Percentiles rank a stretch among this genome's conserved stretches.
phyloP scores from a whole-genome alignment of 805 yeast genomes.

The Cyberlindnera maritima region DNA sequence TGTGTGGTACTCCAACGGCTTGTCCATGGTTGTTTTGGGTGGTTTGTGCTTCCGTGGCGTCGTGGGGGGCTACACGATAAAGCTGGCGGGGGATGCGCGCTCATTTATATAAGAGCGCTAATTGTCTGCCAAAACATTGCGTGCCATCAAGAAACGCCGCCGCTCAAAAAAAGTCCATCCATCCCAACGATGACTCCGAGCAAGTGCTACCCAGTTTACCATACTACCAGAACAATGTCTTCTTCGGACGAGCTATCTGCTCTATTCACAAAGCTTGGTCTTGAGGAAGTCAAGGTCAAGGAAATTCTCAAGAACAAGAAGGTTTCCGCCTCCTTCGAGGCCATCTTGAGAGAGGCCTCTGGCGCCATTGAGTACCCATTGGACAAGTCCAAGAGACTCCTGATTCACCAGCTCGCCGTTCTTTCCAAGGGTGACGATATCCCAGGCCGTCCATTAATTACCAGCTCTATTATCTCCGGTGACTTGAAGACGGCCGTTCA shows the following conservation, averaged over 20 bases:
- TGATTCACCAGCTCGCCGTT: constrained; percentile 77
- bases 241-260: constrained; percentile 35
- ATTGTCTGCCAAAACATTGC: constrained; percentile 3
- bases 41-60: neutral
- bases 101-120: neutral
- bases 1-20: constrained; percentile 9
- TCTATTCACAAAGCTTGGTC: constrained; percentile 48
- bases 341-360: constrained; percentile 48
- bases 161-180: constrained; percentile 1
- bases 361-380: constrained; percentile 33
- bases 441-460: constrained; percentile 48
- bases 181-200: neutral
- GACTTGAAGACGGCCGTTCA: constrained; percentile 68
- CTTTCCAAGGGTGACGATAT: constrained; percentile 56
- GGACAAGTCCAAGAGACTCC: constrained; percentile 59
- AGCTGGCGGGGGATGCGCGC: neutral
- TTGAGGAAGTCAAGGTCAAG: constrained; percentile 67
- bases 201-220: neutral
- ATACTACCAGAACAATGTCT: constrained; percentile 6
- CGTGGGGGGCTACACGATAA: neutral
- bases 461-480: constrained; percentile 61
- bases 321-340: constrained; percentile 67
- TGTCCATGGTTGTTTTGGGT: constrained; percentile 1
- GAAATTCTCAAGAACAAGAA: constrained; percentile 86
- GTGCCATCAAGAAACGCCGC: neutral